Conservation (phyloP, 1,139 yeast genomes). For the Hyphopichia wangnamkhiaoensis region DNA sequence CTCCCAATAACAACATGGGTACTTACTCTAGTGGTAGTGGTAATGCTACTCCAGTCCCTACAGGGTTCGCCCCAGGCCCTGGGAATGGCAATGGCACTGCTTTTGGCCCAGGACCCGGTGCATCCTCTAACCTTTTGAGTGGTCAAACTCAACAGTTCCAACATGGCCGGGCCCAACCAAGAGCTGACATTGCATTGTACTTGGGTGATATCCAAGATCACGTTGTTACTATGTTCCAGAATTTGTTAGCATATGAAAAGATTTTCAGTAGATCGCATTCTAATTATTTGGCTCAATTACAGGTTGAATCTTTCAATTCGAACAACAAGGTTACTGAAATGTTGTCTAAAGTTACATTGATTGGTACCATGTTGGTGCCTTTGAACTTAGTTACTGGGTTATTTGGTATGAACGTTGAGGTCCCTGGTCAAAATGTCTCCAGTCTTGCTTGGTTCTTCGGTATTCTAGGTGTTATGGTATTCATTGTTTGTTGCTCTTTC, state of each 20-base stretch:
- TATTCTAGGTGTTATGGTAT: constrained; percentile 38
- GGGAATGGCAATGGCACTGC: constrained; percentile 20
- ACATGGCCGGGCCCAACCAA: constrained; percentile 54
- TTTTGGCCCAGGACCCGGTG: constrained; percentile 19
- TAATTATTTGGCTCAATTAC: constrained; percentile 89
- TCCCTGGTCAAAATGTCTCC: constrained; percentile 65
- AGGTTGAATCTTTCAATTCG: constrained; percentile 85
- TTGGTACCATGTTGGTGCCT: constrained; percentile 91
- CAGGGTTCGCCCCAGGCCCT: constrained; percentile 9
- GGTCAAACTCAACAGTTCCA: constrained; percentile 16
- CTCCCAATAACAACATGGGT: too few relatives aligned
- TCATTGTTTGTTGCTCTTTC: constrained; percentile 30
- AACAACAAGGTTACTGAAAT: constrained; percentile 83
- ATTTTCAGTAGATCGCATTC: constrained; percentile 90
- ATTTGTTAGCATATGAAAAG: constrained; percentile 85
- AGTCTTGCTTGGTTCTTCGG: constrained; percentile 34
- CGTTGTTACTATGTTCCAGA: constrained; percentile 93
- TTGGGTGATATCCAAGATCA: constrained; percentile 98
- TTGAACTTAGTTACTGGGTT: constrained; percentile 87
- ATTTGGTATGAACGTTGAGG: constrained; percentile 93
- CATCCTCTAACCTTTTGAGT: constrained; percentile 15
- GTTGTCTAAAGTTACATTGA: constrained; percentile 82
- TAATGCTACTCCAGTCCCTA: constrained; percentile 4
- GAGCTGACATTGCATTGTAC: constrained; percentile 83
- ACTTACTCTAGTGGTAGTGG: constrained; percentile 3